These are phyloP conservation scores for Sechiopsis laciniata DNA, from an alignment of 306 rosid genomes.

Conservation along the genomic window DNA sequence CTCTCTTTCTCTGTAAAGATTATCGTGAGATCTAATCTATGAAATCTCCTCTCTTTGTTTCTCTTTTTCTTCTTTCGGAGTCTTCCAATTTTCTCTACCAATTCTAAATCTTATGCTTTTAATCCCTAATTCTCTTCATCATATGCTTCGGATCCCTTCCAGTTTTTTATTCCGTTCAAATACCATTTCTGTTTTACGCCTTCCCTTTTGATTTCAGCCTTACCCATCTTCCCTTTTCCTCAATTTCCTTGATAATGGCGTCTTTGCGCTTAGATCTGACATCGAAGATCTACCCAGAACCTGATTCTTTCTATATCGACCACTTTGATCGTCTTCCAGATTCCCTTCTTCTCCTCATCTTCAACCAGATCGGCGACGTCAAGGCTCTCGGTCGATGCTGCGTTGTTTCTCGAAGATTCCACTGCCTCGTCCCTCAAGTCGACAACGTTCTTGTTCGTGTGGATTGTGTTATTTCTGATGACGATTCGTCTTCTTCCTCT, in stretches of 20 bases:
- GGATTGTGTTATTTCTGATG: conserved; percentile 94
- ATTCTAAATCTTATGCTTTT: not conserved
- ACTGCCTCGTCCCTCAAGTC: conserved; percentile 73
- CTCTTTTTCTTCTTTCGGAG: not conserved
- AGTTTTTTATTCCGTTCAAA: not conserved
- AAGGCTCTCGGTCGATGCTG: conserved; percentile 95
- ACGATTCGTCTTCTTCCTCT: conserved; percentile 49
- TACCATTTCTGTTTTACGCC: not conserved
- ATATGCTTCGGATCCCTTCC: conserved; percentile 15
- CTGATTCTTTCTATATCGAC: conserved; percentile 39
- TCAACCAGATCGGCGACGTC: conserved; percentile 94
- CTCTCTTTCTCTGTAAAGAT: conserved; percentile 21
- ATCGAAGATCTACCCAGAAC: conserved; percentile 55
- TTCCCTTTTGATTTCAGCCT: not conserved
- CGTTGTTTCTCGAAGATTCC: conserved; percentile 84
- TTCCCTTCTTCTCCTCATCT: conserved; percentile 71
- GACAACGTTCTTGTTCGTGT: conserved; percentile 97
- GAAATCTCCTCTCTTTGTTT: conserved; percentile 21
- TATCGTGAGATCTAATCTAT: conserved; percentile 34
- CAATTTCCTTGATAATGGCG: conserved; percentile 25
- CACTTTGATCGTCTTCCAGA: conserved; percentile 83
- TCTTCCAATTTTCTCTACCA: not conserved
- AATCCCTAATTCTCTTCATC: not conserved
- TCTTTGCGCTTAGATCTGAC: conserved; percentile 57
- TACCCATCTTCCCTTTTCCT: conserved; percentile 4